Base-by-base conservation (phyloP, 1,284 basidiomycete species). In the Cutaneotrichosporon cavernicola region DNA sequence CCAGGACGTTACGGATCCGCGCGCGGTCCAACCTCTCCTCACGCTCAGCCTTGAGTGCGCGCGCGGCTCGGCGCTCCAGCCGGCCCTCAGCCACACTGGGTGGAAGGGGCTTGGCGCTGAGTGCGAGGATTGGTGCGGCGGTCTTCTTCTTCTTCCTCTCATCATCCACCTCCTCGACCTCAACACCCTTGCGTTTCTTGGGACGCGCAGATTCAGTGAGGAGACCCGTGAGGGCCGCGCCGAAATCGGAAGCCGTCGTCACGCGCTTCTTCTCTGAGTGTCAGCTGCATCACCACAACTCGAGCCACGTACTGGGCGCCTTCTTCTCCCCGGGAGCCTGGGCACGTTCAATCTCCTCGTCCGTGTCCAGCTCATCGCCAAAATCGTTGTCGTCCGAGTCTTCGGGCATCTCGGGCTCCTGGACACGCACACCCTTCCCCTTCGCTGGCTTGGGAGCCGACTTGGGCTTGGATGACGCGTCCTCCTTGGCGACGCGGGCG, bases 1-100 rank as follows among this genome's bases (percentile, higher is more conserved):
- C 79, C 31, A 80, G 67, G 6, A 80, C 76, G 66, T 80, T 70
- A 63, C 69, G 72, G 8, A 80, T 68, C 36, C 79, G 69, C 40
- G 77, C 79, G 46, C 70, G 64, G 70, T 79, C 80, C 61, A 77
- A 70, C 58, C 76, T 74, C 62, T 78, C 76, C 66, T 70, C 73
- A 46, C 76, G 75, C 51, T 78, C 72, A 8, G 67, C 69, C 69
- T 79, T 79, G 22, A 80, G 61, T 14, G 60, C 62, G 34, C 69
- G 63, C 18, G 70, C 70, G 9, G 73, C 73, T n/a, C 70, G 68
- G 21, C 72, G 68, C 59, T 73, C 73, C 22, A 75, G 69, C 22
- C 55, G 58, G 47, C 70, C 69, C n/a, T 69, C 65, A 0, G 77
- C 73, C 47, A 69, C 71, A 0, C 74, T 73, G 0, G 75, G 72